phyloP scores from a whole-genome alignment of 2,329 filamentous ascomycete genomes.

The Clonostachys byssicola region DNA sequence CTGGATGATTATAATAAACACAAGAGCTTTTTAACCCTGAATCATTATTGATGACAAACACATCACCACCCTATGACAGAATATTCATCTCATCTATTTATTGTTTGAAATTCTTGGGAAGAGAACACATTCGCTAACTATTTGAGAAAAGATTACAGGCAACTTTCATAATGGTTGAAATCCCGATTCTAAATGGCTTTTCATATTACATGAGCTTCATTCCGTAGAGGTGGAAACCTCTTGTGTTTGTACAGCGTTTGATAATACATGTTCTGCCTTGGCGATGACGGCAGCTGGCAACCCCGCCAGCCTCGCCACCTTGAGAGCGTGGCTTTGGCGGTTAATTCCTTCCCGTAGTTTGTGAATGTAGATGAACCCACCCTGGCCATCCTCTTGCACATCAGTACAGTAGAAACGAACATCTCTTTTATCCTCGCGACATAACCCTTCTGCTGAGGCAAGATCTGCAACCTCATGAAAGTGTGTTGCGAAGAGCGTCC shows the following conservation, averaged over 20 bases:
- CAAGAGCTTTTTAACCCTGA: constrained; percentile 70
- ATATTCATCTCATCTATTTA: constrained; percentile 11
- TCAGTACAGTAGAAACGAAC: constrained; percentile 86
- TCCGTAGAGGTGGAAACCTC: too few relatives aligned
- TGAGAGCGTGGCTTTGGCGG: constrained; percentile 82
- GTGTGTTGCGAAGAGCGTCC: constrained; percentile 90
- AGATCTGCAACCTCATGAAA: constrained; percentile 84
- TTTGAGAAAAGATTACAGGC: not conserved
- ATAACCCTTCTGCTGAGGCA: constrained; percentile 49
- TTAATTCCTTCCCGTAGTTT: constrained; percentile 79
- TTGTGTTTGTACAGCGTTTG: too few relatives aligned
- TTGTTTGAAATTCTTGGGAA: constrained; percentile 6
- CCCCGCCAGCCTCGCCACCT: constrained; percentile 86
- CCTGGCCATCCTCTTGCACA: constrained; percentile 66
- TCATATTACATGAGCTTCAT: too few relatives aligned
- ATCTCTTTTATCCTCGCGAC: constrained; percentile 20
- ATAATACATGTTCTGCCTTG: constrained; percentile 41
- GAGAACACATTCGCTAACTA: constrained; percentile 33
- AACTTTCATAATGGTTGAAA: not conserved
- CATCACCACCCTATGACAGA: constrained; percentile 57
- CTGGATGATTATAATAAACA: constrained; percentile 52
- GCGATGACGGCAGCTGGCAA: constrained; percentile 69
- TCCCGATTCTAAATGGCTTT: not conserved
- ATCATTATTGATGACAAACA: constrained; percentile 53
- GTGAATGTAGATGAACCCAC: constrained; percentile 83